phyloP scores from a whole-genome alignment of 148 eudicot species.

The Rhododendron molle region DNA sequence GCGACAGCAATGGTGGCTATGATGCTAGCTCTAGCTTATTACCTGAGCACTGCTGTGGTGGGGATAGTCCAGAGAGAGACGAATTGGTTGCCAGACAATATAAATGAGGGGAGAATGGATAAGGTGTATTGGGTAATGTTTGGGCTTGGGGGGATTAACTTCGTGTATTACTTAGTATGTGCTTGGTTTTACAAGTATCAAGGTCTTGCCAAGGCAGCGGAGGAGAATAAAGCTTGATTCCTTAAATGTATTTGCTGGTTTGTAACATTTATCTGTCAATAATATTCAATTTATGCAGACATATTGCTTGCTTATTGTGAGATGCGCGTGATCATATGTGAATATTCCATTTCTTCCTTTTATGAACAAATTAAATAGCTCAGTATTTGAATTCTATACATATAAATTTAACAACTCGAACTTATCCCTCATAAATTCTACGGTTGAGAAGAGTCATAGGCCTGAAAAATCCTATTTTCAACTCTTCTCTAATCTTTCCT shows the following conservation, averaged over 20 bases:
- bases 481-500: too few relatives aligned
- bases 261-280: not conserved
- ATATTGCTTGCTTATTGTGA: not conserved
- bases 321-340: not conserved
- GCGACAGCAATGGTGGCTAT: conserved; percentile 35
- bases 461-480: too few relatives aligned
- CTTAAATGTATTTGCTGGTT: not conserved
- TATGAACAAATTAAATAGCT: not conserved
- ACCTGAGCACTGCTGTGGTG: conserved; percentile 30
- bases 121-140: conserved; percentile 30
- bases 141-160: conserved; percentile 18
- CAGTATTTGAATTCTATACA: too few relatives aligned
- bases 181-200: conserved; percentile 25
- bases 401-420: too few relatives aligned
- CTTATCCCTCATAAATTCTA: too few relatives aligned
- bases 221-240: not conserved
- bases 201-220: not conserved
- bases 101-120: conserved; percentile 33
- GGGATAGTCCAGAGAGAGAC: conserved; percentile 23
- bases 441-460: too few relatives aligned
- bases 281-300: not conserved
- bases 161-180: conserved; percentile 24
- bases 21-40: conserved; percentile 29
- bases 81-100: conserved; percentile 32
- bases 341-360: not conserved